Percentiles rank a stretch among this genome's conserved stretches.
Evolutionary conservation across 225 moss, liverwort and hornwort genomes (phyloP).

Genomic region (Thuidium tamariscinum): DNA sequence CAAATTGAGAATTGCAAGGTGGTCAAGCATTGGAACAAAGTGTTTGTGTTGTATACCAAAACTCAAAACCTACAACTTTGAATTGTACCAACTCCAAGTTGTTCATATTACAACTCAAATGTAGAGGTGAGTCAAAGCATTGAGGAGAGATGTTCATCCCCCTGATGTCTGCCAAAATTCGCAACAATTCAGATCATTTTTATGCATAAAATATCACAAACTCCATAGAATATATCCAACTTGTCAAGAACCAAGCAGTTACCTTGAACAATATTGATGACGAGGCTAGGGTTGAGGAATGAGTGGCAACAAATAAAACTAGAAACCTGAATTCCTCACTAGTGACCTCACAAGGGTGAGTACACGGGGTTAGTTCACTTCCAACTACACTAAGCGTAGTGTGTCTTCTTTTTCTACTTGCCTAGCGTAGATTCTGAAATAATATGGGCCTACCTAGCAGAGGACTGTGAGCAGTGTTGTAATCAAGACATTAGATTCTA

Average conservation of each 20-base stretch:
- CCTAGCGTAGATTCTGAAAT: no score
- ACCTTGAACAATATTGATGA: constrained; percentile 85
- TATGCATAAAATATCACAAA: not conserved
- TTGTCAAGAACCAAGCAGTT: not conserved
- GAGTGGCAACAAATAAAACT: no score
- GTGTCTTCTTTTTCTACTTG: no score
- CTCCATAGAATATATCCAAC: not conserved
- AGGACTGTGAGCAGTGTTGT: no score
- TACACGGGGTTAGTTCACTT: no score
- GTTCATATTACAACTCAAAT: not conserved
- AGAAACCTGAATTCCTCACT: no score
- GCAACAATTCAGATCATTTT: not conserved
- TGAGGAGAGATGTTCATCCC: constrained; percentile 31
- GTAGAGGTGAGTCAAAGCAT: not conserved
- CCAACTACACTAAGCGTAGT: no score
- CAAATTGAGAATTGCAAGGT: not conserved
- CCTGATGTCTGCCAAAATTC: constrained; percentile 56
- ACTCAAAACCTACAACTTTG: not conserved
- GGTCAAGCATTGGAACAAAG: not conserved
- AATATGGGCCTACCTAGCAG: no score
- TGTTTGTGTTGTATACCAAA: not conserved
- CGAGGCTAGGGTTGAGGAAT: constrained; percentile 40
- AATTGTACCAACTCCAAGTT: not conserved
- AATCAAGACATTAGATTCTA: no score
- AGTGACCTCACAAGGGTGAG: no score